Conservation (phyloP, 2,329 filamentous ascomycete genomes). For the Diaporthe batatas region DNA sequence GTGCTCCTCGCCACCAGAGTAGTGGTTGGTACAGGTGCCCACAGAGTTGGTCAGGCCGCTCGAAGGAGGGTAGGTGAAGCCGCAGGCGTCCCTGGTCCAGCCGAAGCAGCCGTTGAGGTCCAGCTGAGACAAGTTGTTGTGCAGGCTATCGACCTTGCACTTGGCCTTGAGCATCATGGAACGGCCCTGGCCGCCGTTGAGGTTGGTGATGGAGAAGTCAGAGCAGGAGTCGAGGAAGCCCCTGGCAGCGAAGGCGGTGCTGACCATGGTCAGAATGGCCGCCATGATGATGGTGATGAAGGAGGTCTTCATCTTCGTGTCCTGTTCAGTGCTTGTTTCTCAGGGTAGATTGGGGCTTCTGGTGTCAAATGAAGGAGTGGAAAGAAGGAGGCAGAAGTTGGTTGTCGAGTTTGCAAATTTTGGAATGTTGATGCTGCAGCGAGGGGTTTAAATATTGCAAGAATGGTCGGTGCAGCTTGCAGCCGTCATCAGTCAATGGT, state of each 20-base stretch:
- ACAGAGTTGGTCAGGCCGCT: neutral
- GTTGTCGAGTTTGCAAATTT: neutral
- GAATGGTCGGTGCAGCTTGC: neutral
- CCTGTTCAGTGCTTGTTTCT: neutral
- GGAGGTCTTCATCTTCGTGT: neutral
- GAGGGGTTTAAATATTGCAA: neutral
- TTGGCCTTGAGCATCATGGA: neutral
- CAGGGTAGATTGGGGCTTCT: neutral
- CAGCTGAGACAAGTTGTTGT: neutral
- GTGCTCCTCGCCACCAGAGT: slow-evolving; percentile 2
- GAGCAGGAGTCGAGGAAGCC: slow-evolving; percentile 3
- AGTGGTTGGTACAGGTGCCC: neutral
- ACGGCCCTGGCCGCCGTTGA: neutral
- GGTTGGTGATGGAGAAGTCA: neutral
- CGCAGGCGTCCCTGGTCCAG: neutral
- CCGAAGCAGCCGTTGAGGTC: slow-evolving; percentile 22
- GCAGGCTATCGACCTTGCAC: neutral
- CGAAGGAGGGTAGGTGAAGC: slow-evolving; percentile 2
- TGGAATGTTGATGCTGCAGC: neutral
- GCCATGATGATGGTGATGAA: neutral
- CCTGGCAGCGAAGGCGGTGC: neutral
- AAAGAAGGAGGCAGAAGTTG: neutral
- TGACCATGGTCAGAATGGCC: neutral
- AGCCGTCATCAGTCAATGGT: neutral
- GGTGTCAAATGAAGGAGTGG: neutral